A percentile compares a stretch with the other conserved stretches of the same genome.
phyloP scores from a whole-genome alignment of 352 stramenopile genomes.

The Hyphochytrium catenoides region DNA sequence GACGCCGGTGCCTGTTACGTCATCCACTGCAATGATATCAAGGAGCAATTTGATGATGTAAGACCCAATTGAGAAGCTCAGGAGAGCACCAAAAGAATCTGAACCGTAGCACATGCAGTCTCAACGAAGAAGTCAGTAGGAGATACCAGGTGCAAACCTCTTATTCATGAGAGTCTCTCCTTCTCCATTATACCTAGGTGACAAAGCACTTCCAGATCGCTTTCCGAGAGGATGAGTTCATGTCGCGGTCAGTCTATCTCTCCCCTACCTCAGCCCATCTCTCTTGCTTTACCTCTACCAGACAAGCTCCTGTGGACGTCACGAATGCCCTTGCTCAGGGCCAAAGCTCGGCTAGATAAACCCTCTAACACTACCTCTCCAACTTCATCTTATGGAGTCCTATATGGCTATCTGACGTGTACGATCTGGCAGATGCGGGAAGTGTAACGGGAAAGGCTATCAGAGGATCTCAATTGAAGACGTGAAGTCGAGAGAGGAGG shows the following conservation, averaged over 20 bases:
- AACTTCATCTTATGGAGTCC: too few species aligned
- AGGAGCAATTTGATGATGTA: slow-evolving; percentile 35
- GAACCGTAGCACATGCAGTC: too few species aligned
- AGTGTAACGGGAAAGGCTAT: slow-evolving; percentile 37
- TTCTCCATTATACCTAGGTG: slow-evolving; percentile 15
- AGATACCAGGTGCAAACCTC: too few species aligned
- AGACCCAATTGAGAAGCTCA: too few species aligned
- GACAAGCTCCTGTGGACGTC: too few species aligned
- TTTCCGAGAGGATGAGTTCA: slow-evolving; percentile 31
- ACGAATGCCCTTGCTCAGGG: too few species aligned
- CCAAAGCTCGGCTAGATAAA: too few species aligned
- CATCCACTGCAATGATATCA: slow-evolving; percentile 32
- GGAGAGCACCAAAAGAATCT: too few species aligned
- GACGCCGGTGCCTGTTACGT: slow-evolving; percentile 44
- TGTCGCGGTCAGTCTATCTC: slow-evolving; percentile 13
- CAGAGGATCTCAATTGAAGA: slow-evolving; percentile 22
- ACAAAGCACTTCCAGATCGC: slow-evolving; percentile 33
- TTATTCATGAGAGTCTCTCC: background rate
- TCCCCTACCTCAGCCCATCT: background rate
- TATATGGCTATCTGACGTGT: too few species aligned
- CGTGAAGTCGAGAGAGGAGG: slow-evolving; percentile 19
- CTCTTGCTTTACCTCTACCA: too few species aligned
- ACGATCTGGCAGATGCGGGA: slow-evolving; percentile 16
- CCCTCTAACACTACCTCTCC: too few species aligned
- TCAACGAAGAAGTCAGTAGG: too few species aligned